A percentile compares a stretch with the other conserved stretches of the same genome.
Evolutionary conservation across 192 early-diverging fungal species (phyloP).

Genomic region (Coemansia sp.): DNA sequence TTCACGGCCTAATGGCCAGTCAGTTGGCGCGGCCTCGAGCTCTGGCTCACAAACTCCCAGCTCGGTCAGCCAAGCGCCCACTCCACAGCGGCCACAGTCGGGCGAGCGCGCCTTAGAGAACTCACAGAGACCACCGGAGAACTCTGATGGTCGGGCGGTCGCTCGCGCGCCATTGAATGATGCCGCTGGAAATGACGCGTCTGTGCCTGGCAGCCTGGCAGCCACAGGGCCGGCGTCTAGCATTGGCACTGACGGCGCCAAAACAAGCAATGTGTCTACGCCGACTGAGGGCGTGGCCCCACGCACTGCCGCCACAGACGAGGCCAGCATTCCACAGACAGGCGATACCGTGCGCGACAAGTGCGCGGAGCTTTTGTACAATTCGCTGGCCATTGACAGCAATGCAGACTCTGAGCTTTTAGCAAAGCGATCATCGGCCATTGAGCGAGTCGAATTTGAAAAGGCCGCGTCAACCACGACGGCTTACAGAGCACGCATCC

Average conservation of each 20-base stretch:
- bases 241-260: conserved; percentile 1
- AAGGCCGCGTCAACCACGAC: conserved; percentile 54
- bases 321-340: conserved; percentile 39
- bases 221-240: neutral
- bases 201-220: neutral
- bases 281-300: neutral
- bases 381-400: conserved; percentile 60
- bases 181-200: neutral
- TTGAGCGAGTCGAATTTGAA: conserved; percentile 64
- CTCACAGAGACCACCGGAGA: neutral
- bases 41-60: conserved; percentile 28
- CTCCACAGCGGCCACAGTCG: conserved; percentile 9
- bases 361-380: conserved; percentile 80
- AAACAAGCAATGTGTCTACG: neutral
- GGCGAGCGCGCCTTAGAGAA: neutral
- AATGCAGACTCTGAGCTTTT: conserved; percentile 55
- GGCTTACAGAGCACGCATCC: conserved; percentile 71
- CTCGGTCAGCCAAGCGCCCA: neutral
- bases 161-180: neutral
- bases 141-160: neutral
- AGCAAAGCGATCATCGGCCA: conserved; percentile 53
- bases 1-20: conserved; percentile 14
- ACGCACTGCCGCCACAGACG: conserved; percentile 47
- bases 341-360: conserved; percentile 71
- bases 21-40: conserved; percentile 6